Percentiles rank a stretch among this genome's conserved stretches.
phyloP scores from a whole-genome alignment of 2,329 filamentous ascomycete species.

The Epichloe elymi region DNA sequence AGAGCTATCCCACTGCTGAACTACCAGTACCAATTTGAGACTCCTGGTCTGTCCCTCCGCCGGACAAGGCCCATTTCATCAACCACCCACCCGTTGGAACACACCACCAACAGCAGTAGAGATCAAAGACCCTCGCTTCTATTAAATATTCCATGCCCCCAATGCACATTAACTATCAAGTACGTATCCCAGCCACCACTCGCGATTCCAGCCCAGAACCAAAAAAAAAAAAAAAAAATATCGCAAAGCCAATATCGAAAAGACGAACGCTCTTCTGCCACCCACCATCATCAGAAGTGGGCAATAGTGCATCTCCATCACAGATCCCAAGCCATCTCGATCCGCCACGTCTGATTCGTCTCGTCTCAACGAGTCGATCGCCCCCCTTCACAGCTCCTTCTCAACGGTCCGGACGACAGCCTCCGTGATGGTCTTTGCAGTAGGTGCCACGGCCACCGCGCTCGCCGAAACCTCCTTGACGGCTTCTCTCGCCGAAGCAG shows the following conservation, averaged over 20 bases:
- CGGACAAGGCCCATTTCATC: too few species aligned
- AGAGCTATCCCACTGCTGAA: too few species aligned
- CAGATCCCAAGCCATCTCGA: neutral
- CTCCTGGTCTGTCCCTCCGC: too few species aligned
- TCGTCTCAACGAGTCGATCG: too few species aligned
- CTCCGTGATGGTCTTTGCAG: constrained; percentile 10
- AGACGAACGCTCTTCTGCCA: neutral
- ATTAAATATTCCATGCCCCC: too few species aligned
- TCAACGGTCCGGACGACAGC: constrained; percentile 13
- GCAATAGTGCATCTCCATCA: neutral
- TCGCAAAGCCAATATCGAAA: neutral
- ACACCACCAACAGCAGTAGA: too few species aligned
- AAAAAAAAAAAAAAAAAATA: neutral
- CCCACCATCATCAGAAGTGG: neutral
- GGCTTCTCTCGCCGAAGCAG: constrained; percentile 18
- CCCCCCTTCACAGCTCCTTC: constrained; percentile 20
- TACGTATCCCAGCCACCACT: neutral
- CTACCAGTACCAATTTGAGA: too few species aligned
- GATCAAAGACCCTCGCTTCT: too few species aligned
- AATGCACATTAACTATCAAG: neutral
- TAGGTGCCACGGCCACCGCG: constrained; percentile 13
- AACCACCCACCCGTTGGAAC: too few species aligned
- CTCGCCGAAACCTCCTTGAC: constrained; percentile 20
- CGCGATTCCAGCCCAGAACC: too few species aligned
- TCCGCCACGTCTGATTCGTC: too few species aligned